These are phyloP conservation scores for Komagataella pastoris DNA, from an alignment of 805 yeast genomes.

Conservation along the genomic window DNA sequence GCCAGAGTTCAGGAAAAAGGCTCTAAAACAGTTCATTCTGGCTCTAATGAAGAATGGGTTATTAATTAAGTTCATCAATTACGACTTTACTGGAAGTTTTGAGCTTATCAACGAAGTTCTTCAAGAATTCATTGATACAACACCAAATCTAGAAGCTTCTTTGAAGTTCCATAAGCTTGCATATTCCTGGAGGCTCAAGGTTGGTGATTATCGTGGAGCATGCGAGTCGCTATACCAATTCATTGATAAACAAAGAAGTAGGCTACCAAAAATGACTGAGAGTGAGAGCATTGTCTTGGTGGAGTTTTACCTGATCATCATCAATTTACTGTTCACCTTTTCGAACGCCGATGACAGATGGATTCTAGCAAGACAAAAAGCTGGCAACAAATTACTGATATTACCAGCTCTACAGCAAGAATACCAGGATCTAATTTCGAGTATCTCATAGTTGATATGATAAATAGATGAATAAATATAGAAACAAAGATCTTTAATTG, in stretches of 20 bases:
- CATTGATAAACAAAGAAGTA: slow-evolving; percentile 13
- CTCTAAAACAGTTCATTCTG: slow-evolving; percentile 21
- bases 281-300: slow-evolving; percentile 10
- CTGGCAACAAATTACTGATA: slow-evolving; percentile 4
- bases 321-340: slow-evolving; percentile 24
- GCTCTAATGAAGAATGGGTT: slow-evolving; percentile 24
- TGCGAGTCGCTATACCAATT: slow-evolving; percentile 28
- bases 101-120: slow-evolving; percentile 28
- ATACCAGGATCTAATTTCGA: background rate
- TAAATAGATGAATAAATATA: background rate
- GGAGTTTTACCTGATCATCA: slow-evolving; percentile 24
- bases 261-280: background rate
- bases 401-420: slow-evolving; percentile 8
- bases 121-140: slow-evolving; percentile 14
- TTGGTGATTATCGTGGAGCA: slow-evolving; percentile 37
- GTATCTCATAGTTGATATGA: background rate
- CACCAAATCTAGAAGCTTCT: slow-evolving; percentile 12
- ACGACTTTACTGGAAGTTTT: slow-evolving; percentile 29
- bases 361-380: slow-evolving; percentile 16
- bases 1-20: slow-evolving; percentile 10
- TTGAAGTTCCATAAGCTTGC: slow-evolving; percentile 34
- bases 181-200: slow-evolving; percentile 35
- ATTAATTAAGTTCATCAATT: slow-evolving; percentile 23
- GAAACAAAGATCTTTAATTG: background rate
- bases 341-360: slow-evolving; percentile 23